These are phyloP conservation scores for Coprinopsis sp. DNA, from an alignment of 768 basidiomycete species.

Conservation along the genomic window DNA sequence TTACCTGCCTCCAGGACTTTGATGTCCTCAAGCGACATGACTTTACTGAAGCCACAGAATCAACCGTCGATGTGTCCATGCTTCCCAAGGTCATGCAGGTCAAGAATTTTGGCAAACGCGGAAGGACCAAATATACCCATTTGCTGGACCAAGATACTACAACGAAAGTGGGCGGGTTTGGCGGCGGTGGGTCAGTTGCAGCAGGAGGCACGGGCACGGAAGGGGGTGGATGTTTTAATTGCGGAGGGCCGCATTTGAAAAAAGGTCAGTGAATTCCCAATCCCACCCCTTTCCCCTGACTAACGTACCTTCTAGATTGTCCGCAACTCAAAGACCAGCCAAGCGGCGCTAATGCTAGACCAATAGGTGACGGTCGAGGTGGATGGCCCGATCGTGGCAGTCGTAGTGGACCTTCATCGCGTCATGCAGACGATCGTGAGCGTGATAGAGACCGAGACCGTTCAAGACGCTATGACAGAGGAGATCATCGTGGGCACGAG, in stretches of 20 bases:
- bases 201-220: slow-evolving; percentile 52
- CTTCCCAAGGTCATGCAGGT: slow-evolving; percentile 97
- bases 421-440: slow-evolving; percentile 7
- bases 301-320: slow-evolving; percentile 21
- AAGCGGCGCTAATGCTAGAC: slow-evolving; percentile 20
- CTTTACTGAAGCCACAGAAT: slow-evolving; percentile 86
- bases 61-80: slow-evolving; percentile 80
- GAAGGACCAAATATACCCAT: slow-evolving; percentile 95
- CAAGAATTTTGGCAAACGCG: slow-evolving; percentile 88
- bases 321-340: slow-evolving; percentile 25
- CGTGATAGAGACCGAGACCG: slow-evolving; percentile 7
- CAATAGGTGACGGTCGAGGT: slow-evolving; percentile 2
- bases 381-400: slow-evolving; percentile 3
- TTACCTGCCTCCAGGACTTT: slow-evolving; percentile 50
- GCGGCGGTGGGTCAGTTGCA: slow-evolving; percentile 50
- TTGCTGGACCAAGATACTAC: slow-evolving; percentile 94
- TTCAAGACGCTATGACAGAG: slow-evolving; percentile 14
- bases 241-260: slow-evolving; percentile 91
- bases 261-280: slow-evolving; percentile 53
- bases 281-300: neutral
- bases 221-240: slow-evolving; percentile 80
- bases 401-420: slow-evolving; percentile 7
- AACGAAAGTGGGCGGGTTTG: slow-evolving; percentile 54
- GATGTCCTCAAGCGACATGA: slow-evolving; percentile 82
- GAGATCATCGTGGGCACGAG: slow-evolving; percentile 17